These are phyloP conservation scores for Tephrocybe sp. DNA, from an alignment of 768 basidiomycete genomes.

Conservation along the genomic window DNA sequence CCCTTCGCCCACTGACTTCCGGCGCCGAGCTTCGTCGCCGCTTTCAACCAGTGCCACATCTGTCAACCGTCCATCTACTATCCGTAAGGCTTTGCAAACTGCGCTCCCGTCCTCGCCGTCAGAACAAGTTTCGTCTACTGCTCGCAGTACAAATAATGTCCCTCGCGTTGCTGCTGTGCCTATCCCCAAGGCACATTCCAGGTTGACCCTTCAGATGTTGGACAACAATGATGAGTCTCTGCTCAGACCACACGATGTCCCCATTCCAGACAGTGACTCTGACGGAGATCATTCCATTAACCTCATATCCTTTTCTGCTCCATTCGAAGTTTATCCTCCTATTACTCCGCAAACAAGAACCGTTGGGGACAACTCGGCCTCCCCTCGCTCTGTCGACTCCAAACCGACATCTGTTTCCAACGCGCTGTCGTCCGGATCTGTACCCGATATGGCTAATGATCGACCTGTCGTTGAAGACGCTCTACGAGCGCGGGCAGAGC, in stretches of 20 bases:
- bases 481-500: constrained; percentile 82
- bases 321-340: constrained; percentile 52
- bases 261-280: constrained; percentile 76
- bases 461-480: constrained; percentile 77
- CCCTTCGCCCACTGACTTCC: constrained; percentile 38
- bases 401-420: constrained; percentile 55
- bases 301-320: constrained; percentile 71
- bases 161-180: constrained; percentile 29
- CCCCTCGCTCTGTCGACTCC: constrained; percentile 53
- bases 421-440: constrained; percentile 58
- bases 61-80: constrained; percentile 29
- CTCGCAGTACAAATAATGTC: constrained; percentile 24
- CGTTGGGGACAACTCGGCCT: constrained; percentile 48
- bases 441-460: constrained; percentile 34
- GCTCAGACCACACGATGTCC: constrained; percentile 68
- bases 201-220: constrained; percentile 37
- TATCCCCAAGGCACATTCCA: constrained; percentile 41
- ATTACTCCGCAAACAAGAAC: constrained; percentile 27
- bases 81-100: constrained; percentile 40
- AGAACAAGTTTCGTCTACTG: constrained; percentile 29
- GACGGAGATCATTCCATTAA: constrained; percentile 63
- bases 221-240: constrained; percentile 58
- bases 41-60: constrained; percentile 32
- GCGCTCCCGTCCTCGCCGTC: constrained; percentile 36
- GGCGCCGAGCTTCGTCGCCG: constrained; percentile 52